Evolutionary conservation across 2,329 filamentous ascomycete genomes (phyloP), one percentile per base, ranked within the genome.

Genomic region (Hypoxylon sp.): DNA sequence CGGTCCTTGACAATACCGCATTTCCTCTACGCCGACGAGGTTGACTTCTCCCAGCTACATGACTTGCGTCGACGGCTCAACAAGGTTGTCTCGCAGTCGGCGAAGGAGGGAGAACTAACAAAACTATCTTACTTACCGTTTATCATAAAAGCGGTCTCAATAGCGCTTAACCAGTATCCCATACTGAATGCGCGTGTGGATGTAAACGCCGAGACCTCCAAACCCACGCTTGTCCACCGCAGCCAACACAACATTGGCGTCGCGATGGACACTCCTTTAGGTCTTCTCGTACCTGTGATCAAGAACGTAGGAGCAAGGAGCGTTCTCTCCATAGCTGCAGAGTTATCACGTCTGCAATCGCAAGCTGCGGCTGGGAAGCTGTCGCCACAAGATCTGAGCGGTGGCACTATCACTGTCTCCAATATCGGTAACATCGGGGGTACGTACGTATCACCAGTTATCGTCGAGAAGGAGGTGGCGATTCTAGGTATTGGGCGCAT

Each of bases 401-500:
- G 94, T 58, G 94, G 94, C 14, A 98, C 96, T 1, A 95, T 99
- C 76, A 98, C 96, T 0, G 90, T 99, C 55, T 97, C 94, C 75
- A 99, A 99, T 79, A 97, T 99, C 74, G 96, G 96, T 50, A 97
- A 90, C 74, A 94, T 99, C 50, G 96, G 96, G 61, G 96, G 96
- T 30, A 96, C 93, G 0, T 97, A 97, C 75, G 90, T 98, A 51
- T 91, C 92, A 31, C 96, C 96, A 1, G 92, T 99, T 55, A 93
- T 99, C 74, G 93, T 97, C 51, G 91, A 94, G 70, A 92, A 89
- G 46, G 95, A 98, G 81, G 92, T 98, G 8, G 94, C 93, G 7
- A 99, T 99, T 77, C 81, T 99, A 30, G 96, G 95, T 10, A 86
- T 99, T 31, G 96, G 96, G 4, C 90, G 92, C 73, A 89, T 94